Evolutionary conservation across 192 early-diverging fungal species (phyloP).

Genomic region (Backusella tarrabulga): DNA sequence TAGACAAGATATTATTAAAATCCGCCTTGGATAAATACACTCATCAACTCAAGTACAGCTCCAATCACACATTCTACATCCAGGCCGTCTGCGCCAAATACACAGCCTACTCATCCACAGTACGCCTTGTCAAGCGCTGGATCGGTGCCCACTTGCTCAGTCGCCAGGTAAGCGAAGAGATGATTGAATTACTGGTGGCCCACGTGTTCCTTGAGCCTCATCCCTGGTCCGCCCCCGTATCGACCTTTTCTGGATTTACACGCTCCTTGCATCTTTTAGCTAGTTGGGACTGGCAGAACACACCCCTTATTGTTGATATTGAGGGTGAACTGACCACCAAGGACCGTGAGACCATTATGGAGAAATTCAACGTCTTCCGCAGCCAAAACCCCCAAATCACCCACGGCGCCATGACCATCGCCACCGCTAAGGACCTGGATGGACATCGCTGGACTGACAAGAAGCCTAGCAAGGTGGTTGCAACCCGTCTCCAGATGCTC

Average conservation of each 20-base stretch:
- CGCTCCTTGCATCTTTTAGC: constrained; percentile 73
- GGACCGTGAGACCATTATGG: constrained; percentile 40
- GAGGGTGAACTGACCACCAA: constrained; percentile 56
- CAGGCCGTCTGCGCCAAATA: constrained; percentile 74
- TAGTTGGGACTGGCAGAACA: constrained; percentile 73
- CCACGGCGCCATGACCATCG: constrained; percentile 62
- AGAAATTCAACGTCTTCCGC: constrained; percentile 59
- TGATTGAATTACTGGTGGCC: constrained; percentile 74
- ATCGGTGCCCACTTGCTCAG: constrained; percentile 79
- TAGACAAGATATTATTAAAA: constrained; percentile 45
- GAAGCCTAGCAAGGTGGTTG: constrained; percentile 55
- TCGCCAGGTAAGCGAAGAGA: constrained; percentile 67
- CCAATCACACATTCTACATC: constrained; percentile 62
- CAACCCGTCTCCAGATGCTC: constrained; percentile 61
- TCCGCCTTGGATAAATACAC: constrained; percentile 50
- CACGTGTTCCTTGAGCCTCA: constrained; percentile 67
- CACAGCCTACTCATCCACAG: constrained; percentile 74
- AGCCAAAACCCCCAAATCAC: constrained; percentile 39
- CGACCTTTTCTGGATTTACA: constrained; percentile 73
- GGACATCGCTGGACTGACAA: constrained; percentile 59
- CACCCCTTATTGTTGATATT: constrained; percentile 79
- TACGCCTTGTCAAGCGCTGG: constrained; percentile 92
- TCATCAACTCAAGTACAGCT: constrained; percentile 45
- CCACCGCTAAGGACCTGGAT: constrained; percentile 59
- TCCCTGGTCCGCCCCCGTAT: constrained; percentile 58